Evolutionary conservation across 2,329 filamentous ascomycete species (phyloP).

Genomic region (Trichoderma sp.): DNA sequence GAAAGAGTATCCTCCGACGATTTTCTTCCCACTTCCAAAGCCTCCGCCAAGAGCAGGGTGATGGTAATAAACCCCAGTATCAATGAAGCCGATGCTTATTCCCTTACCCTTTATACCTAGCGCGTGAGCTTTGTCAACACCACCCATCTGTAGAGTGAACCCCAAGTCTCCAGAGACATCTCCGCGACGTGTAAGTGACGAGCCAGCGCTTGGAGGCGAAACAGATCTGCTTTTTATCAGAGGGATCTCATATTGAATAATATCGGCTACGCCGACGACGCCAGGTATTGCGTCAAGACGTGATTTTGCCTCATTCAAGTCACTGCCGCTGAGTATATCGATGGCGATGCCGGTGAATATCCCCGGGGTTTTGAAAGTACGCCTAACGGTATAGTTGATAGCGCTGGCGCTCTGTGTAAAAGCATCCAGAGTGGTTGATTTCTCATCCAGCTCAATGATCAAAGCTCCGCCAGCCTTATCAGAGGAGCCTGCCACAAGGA

Average conservation of each 20-base stretch:
- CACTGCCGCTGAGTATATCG: background rate
- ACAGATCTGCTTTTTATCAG: background rate
- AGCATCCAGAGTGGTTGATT: background rate
- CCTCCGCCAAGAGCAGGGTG: conserved; percentile 11
- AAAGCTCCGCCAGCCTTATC: background rate
- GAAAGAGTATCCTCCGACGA: conserved; percentile 1
- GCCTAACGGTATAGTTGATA: background rate
- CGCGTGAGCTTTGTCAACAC: conserved; percentile 4
- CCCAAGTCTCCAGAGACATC: background rate
- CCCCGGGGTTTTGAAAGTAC: background rate
- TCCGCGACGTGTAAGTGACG: background rate
- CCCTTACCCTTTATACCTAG: background rate
- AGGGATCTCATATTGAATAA: background rate
- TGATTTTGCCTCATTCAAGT: background rate
- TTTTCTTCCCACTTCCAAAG: background rate
- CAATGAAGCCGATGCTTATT: background rate
- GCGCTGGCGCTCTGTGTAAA: background rate
- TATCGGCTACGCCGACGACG: background rate
- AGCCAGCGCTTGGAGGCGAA: background rate
- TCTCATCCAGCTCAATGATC: conserved; percentile 2
- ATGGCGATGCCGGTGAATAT: background rate
- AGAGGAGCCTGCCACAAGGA: background rate
- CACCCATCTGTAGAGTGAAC: conserved; percentile 3
- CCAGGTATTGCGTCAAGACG: background rate
- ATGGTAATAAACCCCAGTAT: conserved; percentile 11